Evolutionary conservation across 331 rosid genomes (phyloP).

Genomic region (Quercus phellos): DNA sequence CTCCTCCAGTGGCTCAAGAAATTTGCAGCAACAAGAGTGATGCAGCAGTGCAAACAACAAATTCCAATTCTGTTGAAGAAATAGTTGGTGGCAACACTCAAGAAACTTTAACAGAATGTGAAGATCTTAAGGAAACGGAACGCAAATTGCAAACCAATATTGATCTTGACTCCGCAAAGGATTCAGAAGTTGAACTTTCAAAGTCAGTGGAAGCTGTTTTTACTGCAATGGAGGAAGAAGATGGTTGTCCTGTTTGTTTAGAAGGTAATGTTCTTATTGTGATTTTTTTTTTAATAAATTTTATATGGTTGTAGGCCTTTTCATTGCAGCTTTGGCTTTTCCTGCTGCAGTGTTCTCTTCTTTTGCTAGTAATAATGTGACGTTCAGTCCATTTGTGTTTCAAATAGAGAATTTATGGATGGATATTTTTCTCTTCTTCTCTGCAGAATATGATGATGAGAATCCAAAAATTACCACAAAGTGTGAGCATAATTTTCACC

Average conservation of each 20-base stretch:
- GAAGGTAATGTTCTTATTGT: constrained; percentile 57
- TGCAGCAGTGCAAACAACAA: constrained; percentile 35
- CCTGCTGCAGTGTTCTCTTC: not conserved
- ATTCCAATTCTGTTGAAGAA: constrained; percentile 60
- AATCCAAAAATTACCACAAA: constrained; percentile 69
- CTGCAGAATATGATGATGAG: constrained; percentile 73
- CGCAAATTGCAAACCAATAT: constrained; percentile 44
- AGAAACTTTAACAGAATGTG: constrained; percentile 45
- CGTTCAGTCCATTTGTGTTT: constrained; percentile 19
- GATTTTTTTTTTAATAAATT: not conserved
- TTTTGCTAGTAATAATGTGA: not conserved
- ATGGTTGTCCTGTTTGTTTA: constrained; percentile 86
- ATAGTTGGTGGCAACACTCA: constrained; percentile 34
- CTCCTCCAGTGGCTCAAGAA: constrained; percentile 59
- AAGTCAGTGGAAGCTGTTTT: constrained; percentile 45
- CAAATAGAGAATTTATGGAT: not conserved
- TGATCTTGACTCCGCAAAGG: constrained; percentile 40
- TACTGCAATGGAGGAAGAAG: constrained; percentile 67
- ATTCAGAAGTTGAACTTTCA: constrained; percentile 60
- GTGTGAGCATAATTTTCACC: constrained; percentile 94
- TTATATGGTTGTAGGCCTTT: not conserved
- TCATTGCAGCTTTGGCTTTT: constrained; percentile 1
- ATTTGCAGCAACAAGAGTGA: constrained; percentile 46
- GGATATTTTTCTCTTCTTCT: constrained; percentile 14
- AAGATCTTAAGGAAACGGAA: constrained; percentile 50